Conservation (phyloP, 768 basidiomycete genomes). For the Lactarius sp. region DNA sequence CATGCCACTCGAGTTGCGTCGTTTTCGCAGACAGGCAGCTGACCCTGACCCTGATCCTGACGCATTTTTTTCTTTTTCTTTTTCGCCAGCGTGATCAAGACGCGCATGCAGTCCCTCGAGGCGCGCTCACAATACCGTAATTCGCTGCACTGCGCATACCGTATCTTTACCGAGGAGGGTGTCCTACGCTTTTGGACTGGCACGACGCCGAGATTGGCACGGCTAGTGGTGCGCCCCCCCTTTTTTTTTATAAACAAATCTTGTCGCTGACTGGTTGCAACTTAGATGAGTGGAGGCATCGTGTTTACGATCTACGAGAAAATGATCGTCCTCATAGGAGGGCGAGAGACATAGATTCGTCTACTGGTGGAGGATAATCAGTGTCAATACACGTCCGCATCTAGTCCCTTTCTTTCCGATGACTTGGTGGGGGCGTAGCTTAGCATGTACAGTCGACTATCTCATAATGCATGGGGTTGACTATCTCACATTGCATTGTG, state of each 20-base stretch:
- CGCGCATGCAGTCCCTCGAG: conserved; percentile 91
- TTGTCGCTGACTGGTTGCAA: background rate
- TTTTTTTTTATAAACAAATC: background rate
- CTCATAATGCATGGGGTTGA: too few species aligned
- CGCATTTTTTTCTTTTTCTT: background rate
- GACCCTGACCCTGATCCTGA: background rate
- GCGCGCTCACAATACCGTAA: conserved; percentile 85
- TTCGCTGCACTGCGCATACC: conserved; percentile 92
- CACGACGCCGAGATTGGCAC: conserved; percentile 81
- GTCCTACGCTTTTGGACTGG: conserved; percentile 93
- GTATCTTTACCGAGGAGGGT: conserved; percentile 93
- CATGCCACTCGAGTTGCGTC: conserved; percentile 71
- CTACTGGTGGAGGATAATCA: background rate
- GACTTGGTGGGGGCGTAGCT: background rate
- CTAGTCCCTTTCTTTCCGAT: background rate
- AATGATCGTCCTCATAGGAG: conserved; percentile 52
- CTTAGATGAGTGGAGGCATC: conserved; percentile 85
- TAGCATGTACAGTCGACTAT: background rate
- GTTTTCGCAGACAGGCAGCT: background rate
- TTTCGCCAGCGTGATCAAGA: conserved; percentile 80
- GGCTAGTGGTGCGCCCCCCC: conserved; percentile 64
- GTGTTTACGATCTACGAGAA: conserved; percentile 91
- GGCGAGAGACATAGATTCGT: conserved; percentile 26
- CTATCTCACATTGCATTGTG: too few species aligned
- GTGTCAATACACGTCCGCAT: background rate